phyloP scores from a whole-genome alignment of 257 asterid genomes.

The Scutellaria baicalensis region DNA sequence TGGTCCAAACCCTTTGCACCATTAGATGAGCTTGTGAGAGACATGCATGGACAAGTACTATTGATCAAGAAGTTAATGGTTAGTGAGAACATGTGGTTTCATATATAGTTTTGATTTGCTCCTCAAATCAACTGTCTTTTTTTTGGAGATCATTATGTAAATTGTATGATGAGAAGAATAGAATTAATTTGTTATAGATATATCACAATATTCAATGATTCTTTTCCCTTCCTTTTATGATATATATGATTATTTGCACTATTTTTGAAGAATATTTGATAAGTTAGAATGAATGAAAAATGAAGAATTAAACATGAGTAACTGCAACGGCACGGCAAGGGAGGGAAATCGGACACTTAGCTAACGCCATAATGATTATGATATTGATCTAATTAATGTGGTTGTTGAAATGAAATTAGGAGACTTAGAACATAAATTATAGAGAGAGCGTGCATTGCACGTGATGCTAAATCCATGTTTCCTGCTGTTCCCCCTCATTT shows the following conservation, averaged over 20 bases:
- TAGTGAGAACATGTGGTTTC: conserved; percentile 20
- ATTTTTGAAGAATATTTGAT: background rate
- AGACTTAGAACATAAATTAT: conserved; percentile 13
- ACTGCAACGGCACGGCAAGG: conserved; percentile 67
- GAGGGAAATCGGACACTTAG: conserved; percentile 8
- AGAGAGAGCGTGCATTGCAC: conserved; percentile 22
- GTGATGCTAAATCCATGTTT: conserved; percentile 26
- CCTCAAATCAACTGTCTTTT: background rate
- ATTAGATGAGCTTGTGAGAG: conserved; percentile 16
- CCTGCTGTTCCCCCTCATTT: conserved; percentile 7
- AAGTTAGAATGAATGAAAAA: background rate
- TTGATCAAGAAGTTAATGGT: conserved; percentile 11
- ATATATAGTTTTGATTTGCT: conserved; percentile 11
- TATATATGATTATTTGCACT: background rate
- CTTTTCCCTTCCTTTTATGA: background rate
- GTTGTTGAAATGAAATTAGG: conserved; percentile 22
- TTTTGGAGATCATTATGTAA: conserved; percentile 21
- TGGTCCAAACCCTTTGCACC: conserved; percentile 93
- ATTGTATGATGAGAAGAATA: conserved; percentile 23
- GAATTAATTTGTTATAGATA: conserved; percentile 16
- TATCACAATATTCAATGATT: background rate
- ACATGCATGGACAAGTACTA: background rate
- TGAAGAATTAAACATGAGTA: conserved; percentile 30
- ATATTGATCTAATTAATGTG: conserved; percentile 14
- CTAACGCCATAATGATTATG: conserved; percentile 10